Conservation (phyloP, 2,329 filamentous ascomycete species). For the Teratosphaeria pseudoeucalypti region DNA sequence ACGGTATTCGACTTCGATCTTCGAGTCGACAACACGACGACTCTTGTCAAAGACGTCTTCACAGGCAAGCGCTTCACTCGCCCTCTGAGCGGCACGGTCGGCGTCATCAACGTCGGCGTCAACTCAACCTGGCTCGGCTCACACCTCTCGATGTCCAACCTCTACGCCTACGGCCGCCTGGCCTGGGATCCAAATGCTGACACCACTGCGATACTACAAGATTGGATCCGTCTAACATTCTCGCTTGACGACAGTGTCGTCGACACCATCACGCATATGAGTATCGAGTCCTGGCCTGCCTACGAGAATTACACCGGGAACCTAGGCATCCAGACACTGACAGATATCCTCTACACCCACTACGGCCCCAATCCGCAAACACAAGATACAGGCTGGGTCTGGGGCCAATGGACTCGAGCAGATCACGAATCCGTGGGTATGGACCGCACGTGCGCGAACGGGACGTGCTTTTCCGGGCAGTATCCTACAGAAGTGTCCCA, state of each 20-base stretch:
- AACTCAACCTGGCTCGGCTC: constrained; percentile 60
- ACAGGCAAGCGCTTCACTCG: constrained; percentile 50
- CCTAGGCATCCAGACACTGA: constrained; percentile 58
- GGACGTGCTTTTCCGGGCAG: constrained; percentile 55
- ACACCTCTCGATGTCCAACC: constrained; percentile 59
- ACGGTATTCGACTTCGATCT: constrained; percentile 58
- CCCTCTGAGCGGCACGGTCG: constrained; percentile 51
- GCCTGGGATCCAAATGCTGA: constrained; percentile 52
- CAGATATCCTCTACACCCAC: constrained; percentile 57
- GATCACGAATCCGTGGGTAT: constrained; percentile 52
- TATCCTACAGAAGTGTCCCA: constrained; percentile 52
- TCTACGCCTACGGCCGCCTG: constrained; percentile 58
- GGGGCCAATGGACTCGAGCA: constrained; percentile 64
- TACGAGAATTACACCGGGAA: constrained; percentile 65
- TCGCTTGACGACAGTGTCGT: constrained; percentile 44
- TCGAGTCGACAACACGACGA: constrained; percentile 46
- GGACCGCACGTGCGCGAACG: constrained; percentile 59
- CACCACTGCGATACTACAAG: constrained; percentile 43
- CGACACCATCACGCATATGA: constrained; percentile 50
- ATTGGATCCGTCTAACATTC: constrained; percentile 62
- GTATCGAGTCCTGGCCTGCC: constrained; percentile 58
- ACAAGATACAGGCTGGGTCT: constrained; percentile 52
- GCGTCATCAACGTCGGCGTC: constrained; percentile 56
- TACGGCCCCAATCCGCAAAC: constrained; percentile 58
- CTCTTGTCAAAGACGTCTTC: constrained; percentile 50